Evolutionary conservation across 192 early-diverging fungal genomes (phyloP), one percentile per base, ranked within the genome.

Genomic region (Entrophospora sp.): DNA sequence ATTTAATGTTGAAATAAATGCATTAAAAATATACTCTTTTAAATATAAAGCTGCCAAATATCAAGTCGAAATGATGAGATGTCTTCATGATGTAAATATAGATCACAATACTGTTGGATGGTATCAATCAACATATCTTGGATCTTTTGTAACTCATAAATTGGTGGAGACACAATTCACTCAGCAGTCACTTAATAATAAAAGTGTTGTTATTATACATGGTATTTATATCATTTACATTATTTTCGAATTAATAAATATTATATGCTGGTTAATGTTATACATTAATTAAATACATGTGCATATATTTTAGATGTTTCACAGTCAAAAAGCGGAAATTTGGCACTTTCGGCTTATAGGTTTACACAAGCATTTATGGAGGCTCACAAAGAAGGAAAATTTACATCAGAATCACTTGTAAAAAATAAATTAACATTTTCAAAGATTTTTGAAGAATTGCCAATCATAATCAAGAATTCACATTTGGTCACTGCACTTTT

Each of bases 81-180:
- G 89, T 69, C 82, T 99, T 72, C 85, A 91, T 60, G 87, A 92
- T 58, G 87, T 97, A 62, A 96, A 97, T 74, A 91, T 89, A 45
- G 97, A 99, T 70, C 88, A 91, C 69, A 95, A 94, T 82, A 89
- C 92, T 45, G 95, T 97, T 35, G 97, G 97, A 22, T 95, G 96
- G 92, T 95, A 98, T 77, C 93, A 93, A 71, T 92, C 93, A 25
- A 87, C 94, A 31, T 82, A 89, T 57, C 76, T 95, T 68, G 89
- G 89, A 64, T 86, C 87, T 67, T 94, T 94, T 73, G 87, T 94
- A 83, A 89, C 93, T 75, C 83, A 89, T 75, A 84, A 83, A 32
- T 76, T 97, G 69, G 82, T 99, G 71, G 94, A 98, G 51, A 88
- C 86, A 25, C 92, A 95, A 78, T 87, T 82, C 61, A 87, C 86